Base-by-base conservation (phyloP, 352 stramenopile species). In the Phytophthora palmivora region DNA sequence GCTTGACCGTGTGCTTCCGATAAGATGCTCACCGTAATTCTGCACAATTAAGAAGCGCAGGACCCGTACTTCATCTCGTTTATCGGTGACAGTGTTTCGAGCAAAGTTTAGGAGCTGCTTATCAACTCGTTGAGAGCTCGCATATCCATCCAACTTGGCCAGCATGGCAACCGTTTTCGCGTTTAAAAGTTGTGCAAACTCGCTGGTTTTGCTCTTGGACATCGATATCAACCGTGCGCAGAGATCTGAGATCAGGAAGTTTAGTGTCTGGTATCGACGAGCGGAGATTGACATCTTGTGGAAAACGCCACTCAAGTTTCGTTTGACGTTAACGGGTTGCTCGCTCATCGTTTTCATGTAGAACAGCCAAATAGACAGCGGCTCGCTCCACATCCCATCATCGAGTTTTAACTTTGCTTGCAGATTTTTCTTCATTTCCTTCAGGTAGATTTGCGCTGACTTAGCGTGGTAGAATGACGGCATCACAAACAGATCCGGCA, bases 391-490 rank as follows among this genome's bases (percentile, higher is more conserved):
- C 12, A 78, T 59, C 5, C 73, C 79, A 6, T 48, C 66, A 50
- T 95, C 82, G 15, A 91, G 26, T 8, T 72, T 67, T 4, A 95
- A 58, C 57, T 95, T 95, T 19, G 82, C 79, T 45, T 82, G 65
- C 24, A 92, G 53, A 34, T 82, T 89, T 7, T 73, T 66, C 61
- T 88, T 93, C 87, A 95, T 94, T 48, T 93, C 87, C 11, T 78
- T 66, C 39, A 93, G 51, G 52, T 88, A 95, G 6, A 72, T 74
- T 28, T 73, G 68, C 1, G 84, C 67, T n/a, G 81, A 91, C 15
- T 79, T 51, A 10, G 67, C 69, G 37, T 95, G 87, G 54, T 91
- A 95, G 62, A 89, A 92, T 12, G 87, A 95, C 9, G 87, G 87
- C 70, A 87, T 78, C 9, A 91, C 38, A 57, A 90, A 92, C 12